Evolutionary conservation across 2,329 filamentous ascomycete genomes (phyloP).

Genomic region (Fusarium newnesense): DNA sequence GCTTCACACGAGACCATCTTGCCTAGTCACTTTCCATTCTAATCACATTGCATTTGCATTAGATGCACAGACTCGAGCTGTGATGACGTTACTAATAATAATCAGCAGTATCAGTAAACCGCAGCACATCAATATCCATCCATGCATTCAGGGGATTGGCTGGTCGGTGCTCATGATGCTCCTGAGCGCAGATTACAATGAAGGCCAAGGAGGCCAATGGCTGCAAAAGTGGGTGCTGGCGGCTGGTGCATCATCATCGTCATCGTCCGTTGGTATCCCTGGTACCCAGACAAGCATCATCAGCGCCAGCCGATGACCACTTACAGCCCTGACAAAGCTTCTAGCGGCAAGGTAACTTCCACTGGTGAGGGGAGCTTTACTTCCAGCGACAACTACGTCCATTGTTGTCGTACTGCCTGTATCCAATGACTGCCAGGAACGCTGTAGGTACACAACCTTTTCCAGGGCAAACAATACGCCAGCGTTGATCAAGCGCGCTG

Average conservation of each 20-base stretch:
- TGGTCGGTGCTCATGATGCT: conserved; percentile 33
- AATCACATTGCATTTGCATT: conserved; percentile 10
- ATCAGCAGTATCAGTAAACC: conserved; percentile 9
- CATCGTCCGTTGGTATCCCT: conserved; percentile 26
- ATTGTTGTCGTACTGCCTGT: conserved; percentile 11
- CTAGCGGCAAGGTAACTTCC: conserved; percentile 10
- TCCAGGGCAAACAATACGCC: conserved; percentile 8
- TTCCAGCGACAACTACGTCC: conserved; percentile 20
- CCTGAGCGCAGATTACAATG: conserved; percentile 36
- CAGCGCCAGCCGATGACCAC: conserved; percentile 25
- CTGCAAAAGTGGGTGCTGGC: conserved; percentile 32
- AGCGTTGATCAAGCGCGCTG: conserved; percentile 4
- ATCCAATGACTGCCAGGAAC: conserved; percentile 29
- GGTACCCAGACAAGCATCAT: conserved; percentile 29
- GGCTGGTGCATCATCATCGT: conserved; percentile 30
- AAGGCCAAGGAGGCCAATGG: conserved; percentile 21
- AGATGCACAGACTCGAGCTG: conserved; percentile 11
- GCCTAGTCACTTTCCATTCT: not conserved
- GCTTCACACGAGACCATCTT: not conserved
- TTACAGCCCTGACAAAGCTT: conserved; percentile 12
- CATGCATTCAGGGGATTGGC: conserved; percentile 38
- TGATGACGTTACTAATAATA: conserved; percentile 26
- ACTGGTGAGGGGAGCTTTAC: conserved; percentile 15
- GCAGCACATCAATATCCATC: conserved; percentile 17
- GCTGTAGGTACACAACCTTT: conserved; percentile 15